Conservation (phyloP, 2,329 filamentous ascomycete species). For the Alternaria sp. region DNA sequence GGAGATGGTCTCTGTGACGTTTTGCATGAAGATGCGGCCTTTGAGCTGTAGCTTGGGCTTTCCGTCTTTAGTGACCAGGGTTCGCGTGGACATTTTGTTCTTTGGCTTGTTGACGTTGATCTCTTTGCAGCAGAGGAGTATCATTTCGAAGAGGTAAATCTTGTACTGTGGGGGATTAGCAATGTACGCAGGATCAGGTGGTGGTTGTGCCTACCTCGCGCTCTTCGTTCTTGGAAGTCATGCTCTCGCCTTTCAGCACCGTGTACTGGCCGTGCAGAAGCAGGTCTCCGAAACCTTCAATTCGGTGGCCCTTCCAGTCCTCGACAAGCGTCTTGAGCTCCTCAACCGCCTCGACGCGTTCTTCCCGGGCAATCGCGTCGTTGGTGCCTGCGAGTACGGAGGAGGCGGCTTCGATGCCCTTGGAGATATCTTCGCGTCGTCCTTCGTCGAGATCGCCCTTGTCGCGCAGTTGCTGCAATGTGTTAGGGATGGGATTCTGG, state of each 20-base stretch:
- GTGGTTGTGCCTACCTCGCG: conserved; percentile 71
- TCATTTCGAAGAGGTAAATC: conserved; percentile 95
- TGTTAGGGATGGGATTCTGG: conserved; percentile 9
- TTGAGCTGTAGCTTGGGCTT: conserved; percentile 86
- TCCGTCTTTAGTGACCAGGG: conserved; percentile 70
- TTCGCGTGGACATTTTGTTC: conserved; percentile 73
- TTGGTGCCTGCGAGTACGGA: conserved; percentile 85
- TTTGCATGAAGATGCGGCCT: conserved; percentile 98
- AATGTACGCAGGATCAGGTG: conserved; percentile 2
- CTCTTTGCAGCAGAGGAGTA: conserved; percentile 96
- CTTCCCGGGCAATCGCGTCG: conserved; percentile 85
- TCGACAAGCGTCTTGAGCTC: conserved; percentile 85
- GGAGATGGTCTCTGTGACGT: conserved; percentile 93
- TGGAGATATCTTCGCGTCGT: conserved; percentile 72
- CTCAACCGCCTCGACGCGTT: conserved; percentile 80
- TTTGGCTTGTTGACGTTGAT: conserved; percentile 82
- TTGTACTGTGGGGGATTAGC: conserved; percentile 71
- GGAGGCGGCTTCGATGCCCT: conserved; percentile 81
- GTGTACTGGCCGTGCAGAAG: conserved; percentile 89
- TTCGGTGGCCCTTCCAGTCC: conserved; percentile 93
- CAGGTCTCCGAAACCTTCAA: conserved; percentile 89
- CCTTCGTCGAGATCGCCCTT: conserved; percentile 76
- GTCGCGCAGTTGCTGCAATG: conserved; percentile 76
- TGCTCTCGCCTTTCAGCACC: conserved; percentile 80
- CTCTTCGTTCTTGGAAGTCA: conserved; percentile 80